Conservation (phyloP, 257 asterid species). For the Primulina eburnea region DNA sequence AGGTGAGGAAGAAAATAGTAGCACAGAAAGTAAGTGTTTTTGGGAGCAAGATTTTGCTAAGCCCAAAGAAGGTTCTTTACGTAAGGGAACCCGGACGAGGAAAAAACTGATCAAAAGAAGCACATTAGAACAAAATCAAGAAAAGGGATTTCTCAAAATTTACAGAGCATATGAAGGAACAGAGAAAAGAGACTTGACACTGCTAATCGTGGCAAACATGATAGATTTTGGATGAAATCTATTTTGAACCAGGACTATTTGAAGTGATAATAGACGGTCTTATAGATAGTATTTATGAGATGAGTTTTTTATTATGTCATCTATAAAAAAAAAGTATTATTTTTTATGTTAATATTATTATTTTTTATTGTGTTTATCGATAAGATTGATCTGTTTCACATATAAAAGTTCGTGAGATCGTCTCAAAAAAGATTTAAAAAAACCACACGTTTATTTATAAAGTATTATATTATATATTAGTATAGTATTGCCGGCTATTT, state of each 20-base stretch:
- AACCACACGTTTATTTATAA: constrained; percentile 11
- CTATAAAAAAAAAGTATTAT: too few species aligned
- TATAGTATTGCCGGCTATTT: not conserved
- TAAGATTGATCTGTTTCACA: too few species aligned
- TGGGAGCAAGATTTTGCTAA: constrained; percentile 25
- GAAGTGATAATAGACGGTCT: constrained; percentile 29
- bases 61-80: constrained; percentile 19
- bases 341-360: too few species aligned
- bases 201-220: constrained; percentile 24
- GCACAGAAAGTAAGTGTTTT: constrained; percentile 21
- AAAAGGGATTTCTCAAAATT: constrained; percentile 5
- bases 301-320: too few species aligned
- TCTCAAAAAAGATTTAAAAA: too few species aligned
- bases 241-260: constrained; percentile 4
- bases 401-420: too few species aligned
- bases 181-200: constrained; percentile 15
- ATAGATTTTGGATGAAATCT: not conserved
- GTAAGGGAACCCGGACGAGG: not conserved
- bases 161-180: not conserved
- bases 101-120: too few species aligned
- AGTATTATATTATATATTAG: not conserved
- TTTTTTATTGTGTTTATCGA: too few species aligned
- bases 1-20: constrained; percentile 13
- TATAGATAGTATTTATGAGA: too few species aligned
- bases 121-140: not conserved